A percentile compares a stretch with the other conserved stretches of the same genome.
phyloP scores from a whole-genome alignment of 2,329 filamentous ascomycete genomes.

The Calonectria naviculata region DNA sequence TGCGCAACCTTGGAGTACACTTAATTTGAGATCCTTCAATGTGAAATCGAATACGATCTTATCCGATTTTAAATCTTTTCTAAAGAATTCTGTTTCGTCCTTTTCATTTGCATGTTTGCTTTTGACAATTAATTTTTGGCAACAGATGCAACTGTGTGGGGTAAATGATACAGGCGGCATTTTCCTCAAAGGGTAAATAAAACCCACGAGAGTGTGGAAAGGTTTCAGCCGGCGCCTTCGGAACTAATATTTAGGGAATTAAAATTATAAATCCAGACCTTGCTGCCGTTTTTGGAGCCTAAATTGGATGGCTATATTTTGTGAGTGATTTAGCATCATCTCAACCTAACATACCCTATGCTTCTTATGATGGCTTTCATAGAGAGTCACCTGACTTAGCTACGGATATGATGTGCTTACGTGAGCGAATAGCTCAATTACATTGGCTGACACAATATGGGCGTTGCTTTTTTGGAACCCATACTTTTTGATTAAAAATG shows the following conservation, averaged over 20 bases:
- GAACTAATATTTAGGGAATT: neutral
- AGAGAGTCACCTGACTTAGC: neutral
- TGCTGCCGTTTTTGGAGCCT: neutral
- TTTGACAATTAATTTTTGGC: neutral
- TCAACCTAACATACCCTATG: neutral
- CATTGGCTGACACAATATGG: neutral
- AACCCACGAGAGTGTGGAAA: neutral
- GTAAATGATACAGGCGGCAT: neutral
- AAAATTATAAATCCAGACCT: neutral
- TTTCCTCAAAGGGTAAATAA: neutral
- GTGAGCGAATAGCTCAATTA: neutral
- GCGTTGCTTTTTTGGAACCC: neutral
- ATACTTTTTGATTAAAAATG: too few relatives aligned
- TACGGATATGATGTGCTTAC: neutral
- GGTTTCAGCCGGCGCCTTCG: neutral
- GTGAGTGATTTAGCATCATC: neutral
- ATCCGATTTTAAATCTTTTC: neutral
- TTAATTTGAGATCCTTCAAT: neutral
- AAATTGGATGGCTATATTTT: neutral
- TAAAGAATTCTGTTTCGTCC: neutral
- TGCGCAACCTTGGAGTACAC: neutral
- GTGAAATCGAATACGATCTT: conserved; percentile 3
- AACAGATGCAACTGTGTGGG: neutral
- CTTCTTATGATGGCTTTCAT: neutral
- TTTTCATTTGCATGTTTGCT: neutral